Evolutionary conservation across 495 filamentous ascomycete genomes (phyloP).

Genomic region (Cairneyella variabilis): DNA sequence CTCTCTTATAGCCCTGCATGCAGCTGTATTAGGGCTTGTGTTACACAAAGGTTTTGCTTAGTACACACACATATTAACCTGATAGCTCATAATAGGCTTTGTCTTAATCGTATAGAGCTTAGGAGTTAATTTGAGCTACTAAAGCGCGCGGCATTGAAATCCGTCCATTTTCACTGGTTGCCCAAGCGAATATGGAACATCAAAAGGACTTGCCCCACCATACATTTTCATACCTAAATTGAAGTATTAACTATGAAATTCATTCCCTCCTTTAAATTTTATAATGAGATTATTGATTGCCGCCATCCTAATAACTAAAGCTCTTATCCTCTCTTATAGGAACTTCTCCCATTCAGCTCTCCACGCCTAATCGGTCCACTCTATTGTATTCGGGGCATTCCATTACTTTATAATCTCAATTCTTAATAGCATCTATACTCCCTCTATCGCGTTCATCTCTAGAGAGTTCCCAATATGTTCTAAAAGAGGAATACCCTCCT

Average conservation of each 20-base stretch:
- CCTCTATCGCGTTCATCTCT: constrained; percentile 12
- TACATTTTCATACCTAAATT: background rate
- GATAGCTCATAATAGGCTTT: no score
- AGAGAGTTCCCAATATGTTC: constrained; percentile 11
- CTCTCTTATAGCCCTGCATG: no score
- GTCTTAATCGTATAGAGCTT: no score
- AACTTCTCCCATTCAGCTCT: constrained; percentile 4
- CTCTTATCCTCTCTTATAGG: background rate
- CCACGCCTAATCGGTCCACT: constrained; percentile 5
- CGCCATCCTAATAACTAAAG: constrained; percentile 1
- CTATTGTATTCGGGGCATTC: background rate
- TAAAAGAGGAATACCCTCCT: constrained; percentile 7
- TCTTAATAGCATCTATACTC: constrained; percentile 11
- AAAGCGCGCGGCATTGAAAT: no score
- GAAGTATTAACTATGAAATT: constrained; percentile 3
- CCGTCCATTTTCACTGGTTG: no score
- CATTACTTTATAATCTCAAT: constrained; percentile 5
- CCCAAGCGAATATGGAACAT: background rate
- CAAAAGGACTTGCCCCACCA: background rate
- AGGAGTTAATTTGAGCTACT: no score
- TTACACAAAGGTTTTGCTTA: no score
- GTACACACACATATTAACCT: no score
- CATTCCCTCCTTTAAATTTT: background rate
- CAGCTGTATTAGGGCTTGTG: no score
- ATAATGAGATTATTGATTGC: constrained; percentile 9